Base-by-base conservation (phyloP, 495 filamentous ascomycete species). In the Penicillium tannophilum region DNA sequence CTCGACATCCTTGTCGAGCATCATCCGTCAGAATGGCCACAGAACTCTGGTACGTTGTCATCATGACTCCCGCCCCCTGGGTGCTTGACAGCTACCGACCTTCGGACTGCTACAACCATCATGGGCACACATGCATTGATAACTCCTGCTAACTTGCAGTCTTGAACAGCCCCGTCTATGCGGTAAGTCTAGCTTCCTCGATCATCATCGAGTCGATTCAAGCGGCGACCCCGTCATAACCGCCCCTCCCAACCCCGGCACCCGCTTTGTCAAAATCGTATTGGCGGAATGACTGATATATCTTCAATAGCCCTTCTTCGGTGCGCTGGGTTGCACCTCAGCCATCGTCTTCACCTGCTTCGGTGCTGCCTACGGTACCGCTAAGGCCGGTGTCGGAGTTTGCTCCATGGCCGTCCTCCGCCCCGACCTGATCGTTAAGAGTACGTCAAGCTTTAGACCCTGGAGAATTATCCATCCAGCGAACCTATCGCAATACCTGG, bases 321-420 rank as follows among this genome's bases (percentile, higher is more conserved):
- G 95, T 81, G 92, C 92, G 75, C 95, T 99, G 88, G 94, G 94
- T 73, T 99, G 94, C 84, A 96, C 93, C 56, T 91, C 91, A 62
- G 90, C 94, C 75, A 97, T 98, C 75, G 91, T 97, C 68, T 98
- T 98, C 84, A 97, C 93, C 73, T 98, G 93, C 84, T 91, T 98
- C 66, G 93, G 93, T 69, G 93, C 93, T 67, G 92, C 93, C 69
- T 98, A 98, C 81, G 93, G 94, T 75, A 99, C 94, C 65, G 94
- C 94, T 67, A 99, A 99, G 86, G 92, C 95, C 65, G 94, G 95
- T 79, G 94, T 99, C 70, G 94, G 94, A 82, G 96, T 99, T 71
- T 91, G 91, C 70, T 89, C 91, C 65, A 97, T 97, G 90, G 94
- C 91, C 86, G 95, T 99, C 68, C 83, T 99, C 67, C 83, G 94